Percentiles rank a stretch among this genome's conserved stretches.
Evolutionary conservation across 1,139 yeast genomes (phyloP).

Genomic region (Geotrichum reessii): DNA sequence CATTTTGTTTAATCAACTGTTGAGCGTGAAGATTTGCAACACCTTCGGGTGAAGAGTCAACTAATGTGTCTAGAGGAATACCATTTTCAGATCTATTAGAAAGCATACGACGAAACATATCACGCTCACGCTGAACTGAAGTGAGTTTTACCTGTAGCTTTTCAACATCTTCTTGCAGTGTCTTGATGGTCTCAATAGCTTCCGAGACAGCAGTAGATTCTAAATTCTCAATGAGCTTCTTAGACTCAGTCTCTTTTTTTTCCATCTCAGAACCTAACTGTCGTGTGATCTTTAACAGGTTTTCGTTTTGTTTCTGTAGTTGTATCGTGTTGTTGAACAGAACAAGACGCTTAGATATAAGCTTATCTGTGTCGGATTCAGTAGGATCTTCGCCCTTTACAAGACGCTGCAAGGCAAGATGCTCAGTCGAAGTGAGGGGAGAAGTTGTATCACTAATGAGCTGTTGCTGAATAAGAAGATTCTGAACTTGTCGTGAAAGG

Average conservation of each 20-base stretch:
- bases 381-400: conserved; percentile 34
- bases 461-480: conserved; percentile 61
- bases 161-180: conserved; percentile 58
- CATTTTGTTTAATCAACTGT: conserved; percentile 36
- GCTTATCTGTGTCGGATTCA: conserved; percentile 60
- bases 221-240: conserved; percentile 42
- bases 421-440: conserved; percentile 56
- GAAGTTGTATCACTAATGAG: conserved; percentile 42
- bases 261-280: conserved; percentile 68
- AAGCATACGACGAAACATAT: conserved; percentile 50
- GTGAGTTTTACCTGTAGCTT: conserved; percentile 47
- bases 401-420: conserved; percentile 46
- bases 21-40: conserved; percentile 30
- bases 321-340: conserved; percentile 63
- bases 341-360: conserved; percentile 69
- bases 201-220: conserved; percentile 62
- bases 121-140: conserved; percentile 58
- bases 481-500: conserved; percentile 73
- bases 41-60: conserved; percentile 17
- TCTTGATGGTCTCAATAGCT: conserved; percentile 69
- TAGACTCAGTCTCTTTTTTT: conserved; percentile 41
- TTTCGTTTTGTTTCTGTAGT: conserved; percentile 67
- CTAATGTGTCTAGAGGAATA: conserved; percentile 16
- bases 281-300: conserved; percentile 60
- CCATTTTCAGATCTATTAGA: conserved; percentile 29